Evolutionary conservation across 176 grass and related monocot genomes (phyloP).

Genomic region (Musa acuminata): DNA sequence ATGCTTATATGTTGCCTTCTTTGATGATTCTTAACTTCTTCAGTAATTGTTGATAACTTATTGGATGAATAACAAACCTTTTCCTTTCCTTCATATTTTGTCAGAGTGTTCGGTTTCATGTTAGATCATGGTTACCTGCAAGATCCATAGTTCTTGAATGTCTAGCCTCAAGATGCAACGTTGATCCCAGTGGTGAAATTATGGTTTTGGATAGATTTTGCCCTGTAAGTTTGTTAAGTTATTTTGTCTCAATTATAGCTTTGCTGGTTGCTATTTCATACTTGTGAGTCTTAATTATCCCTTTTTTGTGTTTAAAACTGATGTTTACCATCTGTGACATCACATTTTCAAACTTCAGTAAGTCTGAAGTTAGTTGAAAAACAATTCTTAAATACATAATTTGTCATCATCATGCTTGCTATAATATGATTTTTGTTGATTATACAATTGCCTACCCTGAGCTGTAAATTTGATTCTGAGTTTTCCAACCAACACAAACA

Average conservation of each 20-base stretch:
- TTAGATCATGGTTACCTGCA: slow-evolving; percentile 87
- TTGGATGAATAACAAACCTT: not conserved
- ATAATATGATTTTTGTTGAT: too few species aligned
- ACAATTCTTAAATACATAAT: too few species aligned
- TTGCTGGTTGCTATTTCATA: not conserved
- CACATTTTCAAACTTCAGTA: not conserved
- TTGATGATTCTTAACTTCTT: not conserved
- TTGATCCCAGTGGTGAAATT: slow-evolving; percentile 92
- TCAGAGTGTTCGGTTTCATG: slow-evolving; percentile 70
- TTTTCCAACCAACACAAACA: too few species aligned
- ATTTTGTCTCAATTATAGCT: not conserved
- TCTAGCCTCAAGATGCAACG: slow-evolving; percentile 57
- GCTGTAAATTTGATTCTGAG: too few species aligned
- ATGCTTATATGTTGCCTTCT: not conserved
- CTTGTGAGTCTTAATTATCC: not conserved
- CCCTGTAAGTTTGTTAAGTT: slow-evolving; percentile 45
- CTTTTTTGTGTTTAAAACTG: not conserved
- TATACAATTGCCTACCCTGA: too few species aligned
- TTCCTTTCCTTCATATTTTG: slow-evolving; percentile 20
- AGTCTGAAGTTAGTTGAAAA: not conserved
- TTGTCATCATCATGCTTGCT: too few species aligned
- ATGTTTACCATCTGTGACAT: not conserved
- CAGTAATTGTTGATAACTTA: not conserved
- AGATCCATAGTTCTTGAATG: slow-evolving; percentile 82
- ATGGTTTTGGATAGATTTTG: slow-evolving; percentile 83